These are phyloP conservation scores for Paragyromitra xinjiangensis DNA, from an alignment of 495 filamentous ascomycete genomes.

Conservation along the genomic window DNA sequence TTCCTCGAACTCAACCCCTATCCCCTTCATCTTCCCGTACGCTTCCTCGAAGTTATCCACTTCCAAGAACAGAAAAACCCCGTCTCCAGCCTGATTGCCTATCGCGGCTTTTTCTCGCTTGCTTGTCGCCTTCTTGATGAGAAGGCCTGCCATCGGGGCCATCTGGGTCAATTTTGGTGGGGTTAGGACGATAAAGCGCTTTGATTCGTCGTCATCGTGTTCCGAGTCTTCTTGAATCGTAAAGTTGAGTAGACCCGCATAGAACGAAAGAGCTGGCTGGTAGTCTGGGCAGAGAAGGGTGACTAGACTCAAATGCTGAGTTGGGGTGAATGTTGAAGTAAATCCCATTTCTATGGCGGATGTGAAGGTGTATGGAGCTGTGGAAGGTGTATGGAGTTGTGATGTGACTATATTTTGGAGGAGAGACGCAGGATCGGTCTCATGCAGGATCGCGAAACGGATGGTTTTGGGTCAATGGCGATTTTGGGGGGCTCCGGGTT, in stretches of 20 bases:
- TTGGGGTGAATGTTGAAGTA: conserved; percentile 36
- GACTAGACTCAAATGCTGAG: conserved; percentile 37
- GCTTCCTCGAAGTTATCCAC: conserved; percentile 42
- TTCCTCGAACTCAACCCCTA: conserved; percentile 29
- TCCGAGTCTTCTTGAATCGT: conserved; percentile 36
- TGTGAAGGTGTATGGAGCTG: not conserved
- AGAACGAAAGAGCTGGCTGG: conserved; percentile 36
- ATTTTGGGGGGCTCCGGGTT: not conserved
- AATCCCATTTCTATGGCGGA: conserved; percentile 13
- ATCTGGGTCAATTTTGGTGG: conserved; percentile 38
- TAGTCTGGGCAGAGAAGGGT: conserved; percentile 45
- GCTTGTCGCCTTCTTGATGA: conserved; percentile 16
- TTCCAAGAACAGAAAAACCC: conserved; percentile 33
- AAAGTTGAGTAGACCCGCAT: conserved; percentile 43
- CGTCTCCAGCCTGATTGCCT: conserved; percentile 41
- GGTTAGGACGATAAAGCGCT: conserved; percentile 35
- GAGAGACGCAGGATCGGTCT: not conserved
- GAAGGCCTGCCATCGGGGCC: conserved; percentile 32
- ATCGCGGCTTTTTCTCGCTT: conserved; percentile 22
- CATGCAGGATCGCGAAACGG: not conserved
- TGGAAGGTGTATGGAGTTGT: not conserved
- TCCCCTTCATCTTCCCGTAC: conserved; percentile 36
- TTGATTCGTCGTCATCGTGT: conserved; percentile 21
- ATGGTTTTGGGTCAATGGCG: not conserved
- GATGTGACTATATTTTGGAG: not conserved